Evolutionary conservation across 805 yeast species (phyloP).

Genomic region (Kluyveromyces starmeri): DNA sequence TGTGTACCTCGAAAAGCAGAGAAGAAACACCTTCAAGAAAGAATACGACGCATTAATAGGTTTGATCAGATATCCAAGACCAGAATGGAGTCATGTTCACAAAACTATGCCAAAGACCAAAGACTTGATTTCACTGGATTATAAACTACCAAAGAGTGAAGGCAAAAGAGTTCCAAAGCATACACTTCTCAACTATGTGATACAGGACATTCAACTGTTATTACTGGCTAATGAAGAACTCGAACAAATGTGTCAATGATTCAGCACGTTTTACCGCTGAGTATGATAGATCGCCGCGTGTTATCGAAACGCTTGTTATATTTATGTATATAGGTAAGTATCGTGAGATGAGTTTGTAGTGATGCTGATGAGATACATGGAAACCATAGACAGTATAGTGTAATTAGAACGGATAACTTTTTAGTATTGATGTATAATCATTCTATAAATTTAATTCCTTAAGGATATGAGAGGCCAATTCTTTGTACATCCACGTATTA

Average conservation of each 20-base stretch:
- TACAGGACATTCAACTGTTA: constrained; percentile 25
- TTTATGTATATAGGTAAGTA: no score
- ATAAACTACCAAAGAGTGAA: constrained; percentile 6
- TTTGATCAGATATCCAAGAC: constrained; percentile 17
- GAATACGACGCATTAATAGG: constrained; percentile 22
- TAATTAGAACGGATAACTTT: no score
- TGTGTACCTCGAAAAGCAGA: constrained; percentile 25
- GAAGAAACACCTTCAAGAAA: constrained; percentile 24
- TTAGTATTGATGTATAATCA: no score
- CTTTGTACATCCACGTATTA: constrained; percentile 91
- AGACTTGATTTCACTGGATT: constrained; percentile 5
- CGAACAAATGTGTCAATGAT: constrained; percentile 9
- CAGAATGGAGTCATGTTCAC: background rate
- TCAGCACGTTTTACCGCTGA: no score
- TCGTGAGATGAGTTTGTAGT: no score
- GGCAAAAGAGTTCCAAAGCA: constrained; percentile 28
- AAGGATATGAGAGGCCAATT: constrained; percentile 78
- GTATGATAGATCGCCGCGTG: no score
- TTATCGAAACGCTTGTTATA: no score
- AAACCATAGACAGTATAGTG: no score
- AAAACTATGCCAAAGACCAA: constrained; percentile 1
- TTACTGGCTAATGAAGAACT: constrained; percentile 22
- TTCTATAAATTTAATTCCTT: constrained; percentile 54
- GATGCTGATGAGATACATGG: no score
- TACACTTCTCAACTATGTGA: constrained; percentile 20